phyloP scores from a whole-genome alignment of 495 filamentous ascomycete genomes.

The Neurospora sp. region DNA sequence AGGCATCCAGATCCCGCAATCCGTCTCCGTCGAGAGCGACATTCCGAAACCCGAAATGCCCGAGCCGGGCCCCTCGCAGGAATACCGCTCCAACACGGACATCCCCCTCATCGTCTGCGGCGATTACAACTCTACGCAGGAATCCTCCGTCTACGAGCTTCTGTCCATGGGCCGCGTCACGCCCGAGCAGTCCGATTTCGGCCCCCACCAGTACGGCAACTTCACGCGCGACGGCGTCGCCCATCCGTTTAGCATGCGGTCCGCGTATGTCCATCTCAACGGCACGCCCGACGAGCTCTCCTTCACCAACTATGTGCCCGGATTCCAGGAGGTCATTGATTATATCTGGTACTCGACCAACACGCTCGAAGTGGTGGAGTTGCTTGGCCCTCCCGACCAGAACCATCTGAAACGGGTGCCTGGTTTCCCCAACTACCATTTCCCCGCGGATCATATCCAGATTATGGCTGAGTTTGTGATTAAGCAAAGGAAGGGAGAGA shows the following conservation, averaged over 20 bases:
- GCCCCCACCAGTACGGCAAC: constrained; percentile 66
- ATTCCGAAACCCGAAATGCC: constrained; percentile 24
- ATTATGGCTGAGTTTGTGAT: constrained; percentile 86
- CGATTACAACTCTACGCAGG: constrained; percentile 85
- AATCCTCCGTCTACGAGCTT: constrained; percentile 81
- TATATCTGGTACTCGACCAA: constrained; percentile 97
- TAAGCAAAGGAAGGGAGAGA: constrained; percentile 77
- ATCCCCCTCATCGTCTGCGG: constrained; percentile 89
- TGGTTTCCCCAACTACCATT: constrained; percentile 94
- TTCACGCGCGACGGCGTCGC: constrained; percentile 85
- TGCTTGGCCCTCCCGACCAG: constrained; percentile 85
- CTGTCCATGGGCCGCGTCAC: constrained; percentile 63
- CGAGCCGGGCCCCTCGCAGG: constrained; percentile 45
- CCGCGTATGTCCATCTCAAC: constrained; percentile 62
- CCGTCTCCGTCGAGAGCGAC: constrained; percentile 34
- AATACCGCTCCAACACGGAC: constrained; percentile 73
- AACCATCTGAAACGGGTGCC: constrained; percentile 84
- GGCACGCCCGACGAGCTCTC: constrained; percentile 63
- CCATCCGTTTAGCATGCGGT: constrained; percentile 89
- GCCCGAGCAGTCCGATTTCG: constrained; percentile 66
- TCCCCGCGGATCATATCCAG: constrained; percentile 93
- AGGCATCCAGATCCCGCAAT: constrained; percentile 52
- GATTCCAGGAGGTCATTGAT: constrained; percentile 83
- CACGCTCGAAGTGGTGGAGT: constrained; percentile 70
- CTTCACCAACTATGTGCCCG: constrained; percentile 94